phyloP scores from a whole-genome alignment of 1,139 yeast genomes.

The Nakaseomyces bracarensis region DNA sequence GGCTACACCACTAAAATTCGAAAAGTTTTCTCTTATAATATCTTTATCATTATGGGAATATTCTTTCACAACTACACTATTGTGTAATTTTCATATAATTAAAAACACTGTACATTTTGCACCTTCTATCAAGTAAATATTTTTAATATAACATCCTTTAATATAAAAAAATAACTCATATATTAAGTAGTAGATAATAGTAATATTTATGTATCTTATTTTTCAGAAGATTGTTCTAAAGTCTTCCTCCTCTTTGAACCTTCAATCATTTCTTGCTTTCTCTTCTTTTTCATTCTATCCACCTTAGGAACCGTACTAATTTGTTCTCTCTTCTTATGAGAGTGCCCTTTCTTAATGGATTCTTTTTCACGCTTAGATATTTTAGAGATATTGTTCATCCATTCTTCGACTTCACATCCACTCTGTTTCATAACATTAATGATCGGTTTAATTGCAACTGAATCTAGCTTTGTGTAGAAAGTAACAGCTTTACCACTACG shows the following conservation, averaged over 20 bases:
- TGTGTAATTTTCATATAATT: too few species aligned
- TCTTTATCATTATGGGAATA: too few species aligned
- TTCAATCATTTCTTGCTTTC: slow-evolving; percentile 62
- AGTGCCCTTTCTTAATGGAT: slow-evolving; percentile 47
- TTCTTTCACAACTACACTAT: too few species aligned
- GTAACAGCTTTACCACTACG: slow-evolving; percentile 81
- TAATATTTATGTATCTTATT: neutral
- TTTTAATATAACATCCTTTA: too few species aligned
- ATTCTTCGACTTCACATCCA: slow-evolving; percentile 62
- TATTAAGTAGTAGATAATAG: neutral
- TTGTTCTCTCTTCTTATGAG: slow-evolving; percentile 41
- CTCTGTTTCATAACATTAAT: slow-evolving; percentile 93
- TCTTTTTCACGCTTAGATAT: slow-evolving; percentile 60
- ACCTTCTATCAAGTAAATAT: neutral
- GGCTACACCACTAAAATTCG: too few species aligned
- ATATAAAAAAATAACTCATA: too few species aligned
- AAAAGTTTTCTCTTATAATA: too few species aligned
- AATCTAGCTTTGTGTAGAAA: slow-evolving; percentile 86
- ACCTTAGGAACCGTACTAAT: slow-evolving; percentile 83
- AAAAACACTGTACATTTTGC: neutral
- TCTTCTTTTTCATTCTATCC: slow-evolving; percentile 55
- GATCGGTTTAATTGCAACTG: slow-evolving; percentile 66
- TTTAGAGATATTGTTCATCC: slow-evolving; percentile 79
- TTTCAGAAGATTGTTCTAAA: slow-evolving; percentile 7
- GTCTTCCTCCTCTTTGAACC: slow-evolving; percentile 61